Evolutionary conservation across 768 basidiomycete genomes (phyloP).

Genomic region (Xerocomus brunneocitrinus): DNA sequence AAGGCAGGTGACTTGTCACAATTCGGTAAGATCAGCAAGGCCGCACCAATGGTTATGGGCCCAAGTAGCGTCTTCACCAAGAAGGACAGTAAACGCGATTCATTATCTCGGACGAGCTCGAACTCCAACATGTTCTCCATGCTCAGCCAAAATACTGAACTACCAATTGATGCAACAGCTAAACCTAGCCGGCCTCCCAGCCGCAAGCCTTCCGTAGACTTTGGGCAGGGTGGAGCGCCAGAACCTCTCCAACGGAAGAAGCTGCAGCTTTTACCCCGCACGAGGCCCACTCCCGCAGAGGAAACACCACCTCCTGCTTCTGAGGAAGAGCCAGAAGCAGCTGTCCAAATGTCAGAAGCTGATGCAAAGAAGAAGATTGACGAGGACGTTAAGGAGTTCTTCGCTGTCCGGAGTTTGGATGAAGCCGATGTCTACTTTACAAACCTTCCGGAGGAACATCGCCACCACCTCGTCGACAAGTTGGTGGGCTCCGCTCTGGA

Average conservation of each 20-base stretch:
- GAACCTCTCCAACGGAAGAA: conserved; percentile 60
- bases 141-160: conserved; percentile 63
- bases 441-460: conserved; percentile 60
- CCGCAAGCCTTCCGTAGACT: conserved; percentile 49
- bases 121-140: conserved; percentile 85
- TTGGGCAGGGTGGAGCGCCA: conserved; percentile 40
- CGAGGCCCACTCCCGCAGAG: conserved; percentile 52
- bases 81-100: conserved; percentile 65
- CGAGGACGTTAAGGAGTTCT: conserved; percentile 85
- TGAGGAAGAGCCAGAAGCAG: conserved; percentile 46
- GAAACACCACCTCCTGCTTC: conserved; percentile 42
- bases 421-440: conserved; percentile 89
- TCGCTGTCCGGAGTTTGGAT: conserved; percentile 73
- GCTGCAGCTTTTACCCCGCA: conserved; percentile 73
- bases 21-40: conserved; percentile 83
- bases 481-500: conserved; percentile 72
- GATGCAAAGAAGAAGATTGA: conserved; percentile 72
- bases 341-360: conserved; percentile 54
- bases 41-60: conserved; percentile 70
- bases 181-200: conserved; percentile 52
- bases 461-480: conserved; percentile 65
- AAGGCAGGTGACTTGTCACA: conserved; percentile 84
- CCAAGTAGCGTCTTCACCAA: conserved; percentile 82
- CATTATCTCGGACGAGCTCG: conserved; percentile 76
- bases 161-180: conserved; percentile 44